Conservation (phyloP, 2,329 filamentous ascomycete genomes). For the Exutisphaerella laricina region DNA sequence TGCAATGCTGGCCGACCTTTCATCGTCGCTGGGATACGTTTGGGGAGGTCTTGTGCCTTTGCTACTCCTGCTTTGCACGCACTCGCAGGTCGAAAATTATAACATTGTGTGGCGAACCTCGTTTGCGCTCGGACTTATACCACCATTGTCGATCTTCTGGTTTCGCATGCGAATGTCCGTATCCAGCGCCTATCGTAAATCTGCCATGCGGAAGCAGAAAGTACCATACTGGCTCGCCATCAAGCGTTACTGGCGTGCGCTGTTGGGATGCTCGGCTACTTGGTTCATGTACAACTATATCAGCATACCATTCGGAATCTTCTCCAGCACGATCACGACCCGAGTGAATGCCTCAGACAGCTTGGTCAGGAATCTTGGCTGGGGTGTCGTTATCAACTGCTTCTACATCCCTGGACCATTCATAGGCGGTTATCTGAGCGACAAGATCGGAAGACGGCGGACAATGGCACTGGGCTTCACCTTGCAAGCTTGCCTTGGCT, state of each 20-base stretch:
- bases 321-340: slow-evolving; percentile 66
- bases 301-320: slow-evolving; percentile 76
- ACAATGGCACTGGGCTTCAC: slow-evolving; percentile 66
- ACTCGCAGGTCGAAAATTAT: slow-evolving; percentile 39
- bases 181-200: slow-evolving; percentile 67
- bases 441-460: slow-evolving; percentile 69
- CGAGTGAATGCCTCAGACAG: slow-evolving; percentile 56
- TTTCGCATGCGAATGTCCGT: slow-evolving; percentile 67
- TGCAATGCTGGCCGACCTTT: slow-evolving; percentile 50
- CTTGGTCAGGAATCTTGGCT: slow-evolving; percentile 68
- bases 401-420: slow-evolving; percentile 82
- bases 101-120: slow-evolving; percentile 67
- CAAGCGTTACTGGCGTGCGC: slow-evolving; percentile 65
- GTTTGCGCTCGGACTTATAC: slow-evolving; percentile 70
- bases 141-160: slow-evolving; percentile 63
- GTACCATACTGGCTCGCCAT: slow-evolving; percentile 47
- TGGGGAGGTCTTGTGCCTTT: slow-evolving; percentile 43
- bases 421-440: slow-evolving; percentile 67
- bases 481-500: slow-evolving; percentile 70
- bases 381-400: slow-evolving; percentile 72
- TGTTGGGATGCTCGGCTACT: slow-evolving; percentile 63
- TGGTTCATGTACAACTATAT: slow-evolving; percentile 77
- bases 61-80: slow-evolving; percentile 47
- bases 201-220: slow-evolving; percentile 54
- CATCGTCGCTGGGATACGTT: slow-evolving; percentile 48